Evolutionary conservation across 148 eudicot genomes (phyloP), one percentile per base, ranked within the genome.

Genomic region (Fallopia convolvulus): DNA sequence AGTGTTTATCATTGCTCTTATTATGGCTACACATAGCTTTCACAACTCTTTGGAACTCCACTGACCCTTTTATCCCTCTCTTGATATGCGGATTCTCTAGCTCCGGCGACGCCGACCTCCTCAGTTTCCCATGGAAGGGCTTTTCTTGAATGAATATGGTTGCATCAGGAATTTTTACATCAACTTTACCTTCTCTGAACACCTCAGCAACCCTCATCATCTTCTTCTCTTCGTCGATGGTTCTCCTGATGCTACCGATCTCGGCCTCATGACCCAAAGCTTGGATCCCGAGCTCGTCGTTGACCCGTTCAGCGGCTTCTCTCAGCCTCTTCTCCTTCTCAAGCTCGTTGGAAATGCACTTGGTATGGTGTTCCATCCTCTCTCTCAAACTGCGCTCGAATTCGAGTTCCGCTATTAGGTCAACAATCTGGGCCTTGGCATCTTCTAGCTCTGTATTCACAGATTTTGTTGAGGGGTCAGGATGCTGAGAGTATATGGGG

Each of bases 21-120:
- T 63, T 63, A 26, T 26, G 30, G 30, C 17, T 63, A 12, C 39
- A 63, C 70, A 63, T 63, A 4, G 70, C 70, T 12, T 63, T 63
- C 39, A 63, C 70, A 26, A 13, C 70, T 63, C 70, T 30, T 14
- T 63, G 70, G 6, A 63, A 63, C 70, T 63, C 70, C 14, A 63
- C 70, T 26, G 70, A 63, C 70, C 70, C 70, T 30, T 30, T 63
- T 63, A 63, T 63, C 39, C 70, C 70, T 30, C 70, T 30, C 70
- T 63, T 63, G 14, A 63, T 63, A 63, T 63, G 70, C 15, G 70
- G 70, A 10, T 63, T 63, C 70, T 63, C 70, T 40, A 40, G 70
- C 70, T 63, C 70, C 40, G 70, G 70, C 70, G 70, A 63, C 39
- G 39, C 70, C 36, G 70, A 26, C 11, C 70, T 63, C 1, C 70